phyloP scores from a whole-genome alignment of 1,284 basidiomycete genomes.

The Rhodotorula sp. region DNA sequence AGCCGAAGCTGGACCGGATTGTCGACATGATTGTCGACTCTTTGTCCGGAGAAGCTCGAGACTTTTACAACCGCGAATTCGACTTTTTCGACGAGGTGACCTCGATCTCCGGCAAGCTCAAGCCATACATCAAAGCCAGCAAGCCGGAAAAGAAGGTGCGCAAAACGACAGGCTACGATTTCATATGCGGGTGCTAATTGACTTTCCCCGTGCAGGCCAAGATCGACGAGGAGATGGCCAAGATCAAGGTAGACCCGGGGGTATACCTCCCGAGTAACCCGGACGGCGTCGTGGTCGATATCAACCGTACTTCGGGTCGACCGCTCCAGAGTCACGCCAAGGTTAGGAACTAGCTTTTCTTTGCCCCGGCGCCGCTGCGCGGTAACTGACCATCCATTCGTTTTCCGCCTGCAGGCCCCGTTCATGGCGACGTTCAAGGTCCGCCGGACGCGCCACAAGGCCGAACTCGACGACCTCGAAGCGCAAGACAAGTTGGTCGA shows the following conservation, averaged over 20 bases:
- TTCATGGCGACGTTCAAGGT: constrained; percentile 99
- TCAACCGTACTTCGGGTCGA: constrained; percentile 93
- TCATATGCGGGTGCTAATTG: too few relatives aligned
- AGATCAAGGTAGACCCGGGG: constrained; percentile 86
- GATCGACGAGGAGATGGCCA: constrained; percentile 99
- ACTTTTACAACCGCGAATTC: constrained; percentile 94
- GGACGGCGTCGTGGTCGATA: constrained; percentile 91
- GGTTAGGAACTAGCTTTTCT: constrained; percentile 52
- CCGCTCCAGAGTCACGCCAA: constrained; percentile 98
- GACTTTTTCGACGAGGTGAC: constrained; percentile 95
- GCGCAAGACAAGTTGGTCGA: constrained; percentile 52
- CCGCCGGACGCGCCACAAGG: constrained; percentile 49
- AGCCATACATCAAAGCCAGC: constrained; percentile 91
- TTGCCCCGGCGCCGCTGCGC: neutral
- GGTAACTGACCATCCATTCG: constrained; percentile 3
- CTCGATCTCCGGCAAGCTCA: constrained; percentile 94
- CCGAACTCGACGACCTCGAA: constrained; percentile 55
- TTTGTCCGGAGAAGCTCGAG: constrained; percentile 83
- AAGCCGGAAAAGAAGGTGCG: constrained; percentile 94
- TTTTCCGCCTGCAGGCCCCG: constrained; percentile 65
- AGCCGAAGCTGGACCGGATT: constrained; percentile 87
- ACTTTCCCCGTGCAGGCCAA: constrained; percentile 64
- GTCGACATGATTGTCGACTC: constrained; percentile 76
- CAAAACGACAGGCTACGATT: neutral
- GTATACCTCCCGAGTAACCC: constrained; percentile 98